A percentile compares a stretch with the other conserved stretches of the same genome.
Evolutionary conservation across 1,284 basidiomycete species (phyloP).

Genomic region (Heimioporus retisporus): DNA sequence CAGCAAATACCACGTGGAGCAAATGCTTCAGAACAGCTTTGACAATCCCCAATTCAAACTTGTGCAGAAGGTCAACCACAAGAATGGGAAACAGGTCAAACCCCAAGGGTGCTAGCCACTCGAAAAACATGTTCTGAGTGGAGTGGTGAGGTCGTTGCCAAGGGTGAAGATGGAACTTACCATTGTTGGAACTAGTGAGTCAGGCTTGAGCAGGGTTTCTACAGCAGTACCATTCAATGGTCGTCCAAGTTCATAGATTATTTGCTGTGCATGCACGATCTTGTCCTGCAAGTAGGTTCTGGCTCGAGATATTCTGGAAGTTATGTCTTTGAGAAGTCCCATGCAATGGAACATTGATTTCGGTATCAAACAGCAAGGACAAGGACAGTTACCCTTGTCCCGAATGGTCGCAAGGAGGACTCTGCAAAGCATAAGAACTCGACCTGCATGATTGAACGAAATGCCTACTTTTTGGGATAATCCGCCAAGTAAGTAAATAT

Average conservation of each 20-base stretch:
- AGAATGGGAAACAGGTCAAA: not conserved
- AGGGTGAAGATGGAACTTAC: not conserved
- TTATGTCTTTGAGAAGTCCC: too few species aligned
- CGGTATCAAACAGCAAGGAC: too few species aligned
- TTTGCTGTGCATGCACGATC: not conserved
- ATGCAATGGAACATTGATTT: too few species aligned
- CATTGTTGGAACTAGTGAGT: conserved; percentile 2
- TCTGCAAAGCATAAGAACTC: too few species aligned
- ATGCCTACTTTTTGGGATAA: conserved; percentile 46
- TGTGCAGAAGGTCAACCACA: conserved; percentile 6
- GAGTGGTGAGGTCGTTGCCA: not conserved
- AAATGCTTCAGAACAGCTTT: not conserved
- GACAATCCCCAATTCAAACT: conserved; percentile 5
- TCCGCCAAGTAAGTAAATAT: conserved; percentile 42
- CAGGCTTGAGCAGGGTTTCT: not conserved
- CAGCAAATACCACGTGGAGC: not conserved
- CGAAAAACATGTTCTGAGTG: not conserved
- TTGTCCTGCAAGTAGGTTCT: not conserved
- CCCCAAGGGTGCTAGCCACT: not conserved
- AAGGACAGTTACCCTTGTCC: too few species aligned
- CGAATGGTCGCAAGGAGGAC: too few species aligned
- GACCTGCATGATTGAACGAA: too few species aligned
- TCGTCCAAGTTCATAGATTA: not conserved
- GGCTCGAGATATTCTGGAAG: too few species aligned
- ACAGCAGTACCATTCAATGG: conserved; percentile 5